Base-by-base conservation (phyloP, 139 green algal genomes). In the Haematococcus lacustris region DNA sequence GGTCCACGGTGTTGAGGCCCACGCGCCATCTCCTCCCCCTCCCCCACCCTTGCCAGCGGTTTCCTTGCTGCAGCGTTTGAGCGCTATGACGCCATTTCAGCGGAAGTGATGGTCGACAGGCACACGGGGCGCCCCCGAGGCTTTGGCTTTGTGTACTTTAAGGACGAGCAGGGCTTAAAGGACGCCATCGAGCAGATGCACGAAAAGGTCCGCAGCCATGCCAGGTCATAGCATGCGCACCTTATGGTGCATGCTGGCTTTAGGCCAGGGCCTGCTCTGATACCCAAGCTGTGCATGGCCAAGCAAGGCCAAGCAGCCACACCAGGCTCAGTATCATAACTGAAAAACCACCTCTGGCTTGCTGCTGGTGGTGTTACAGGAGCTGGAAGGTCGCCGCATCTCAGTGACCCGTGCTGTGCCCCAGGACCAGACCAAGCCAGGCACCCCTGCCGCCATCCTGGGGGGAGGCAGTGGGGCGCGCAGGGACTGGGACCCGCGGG, bases 91-190 rank as follows among this genome's bases (percentile, higher is more conserved):
- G 71, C 83, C 33, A 69, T 39, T 0, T 51, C 73, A 0, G 84
- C 83, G 2, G 66, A 71, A 3, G 84, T 91, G 2, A 89, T 90
- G 84, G 75, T 87, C 0, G 88, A 93, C 66, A 84, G 79, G 51
- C 70, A 84, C 35, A 92, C 88, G 0, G 63, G 71, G 17, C 80
- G 85, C n/a, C 89, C 87, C 3, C 77, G 91, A 30, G 91, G 91
- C 57, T 96, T 96, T 78, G 91, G 91, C 50, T 96, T 96, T 66
- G 91, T 96, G 0, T 89, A 73, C 0, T 96, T 96, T 59, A 66
- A 79, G 71, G 81, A 94, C 53, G 75, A 85, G 72, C 70, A 67
- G 39, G 76, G 85, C 51, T 78, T 88, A 71, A 73, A 91, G 61
- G 79, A 85, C 1, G 87, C 89, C 17, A 86, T 93, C n/a, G 71